phyloP scores from a whole-genome alignment of 208 protist species.

The Trypanosoma boissoni region DNA sequence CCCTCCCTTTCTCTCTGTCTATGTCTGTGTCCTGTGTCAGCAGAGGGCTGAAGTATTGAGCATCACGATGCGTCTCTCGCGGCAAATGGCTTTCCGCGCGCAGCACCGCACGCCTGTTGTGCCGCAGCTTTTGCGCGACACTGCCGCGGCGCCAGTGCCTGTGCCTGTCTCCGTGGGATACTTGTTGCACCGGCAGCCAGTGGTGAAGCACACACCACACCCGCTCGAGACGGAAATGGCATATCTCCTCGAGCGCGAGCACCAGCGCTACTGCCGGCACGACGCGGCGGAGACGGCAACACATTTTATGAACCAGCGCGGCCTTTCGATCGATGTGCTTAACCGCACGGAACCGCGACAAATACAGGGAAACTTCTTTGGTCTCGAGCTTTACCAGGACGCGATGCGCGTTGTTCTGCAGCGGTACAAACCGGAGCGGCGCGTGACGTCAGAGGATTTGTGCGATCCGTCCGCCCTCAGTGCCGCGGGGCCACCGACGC shows the following conservation, averaged over 20 bases:
- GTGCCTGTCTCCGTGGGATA: slow-evolving; percentile 57
- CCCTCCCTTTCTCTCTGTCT: not conserved
- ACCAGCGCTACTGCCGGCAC: slow-evolving; percentile 80
- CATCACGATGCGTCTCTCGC: slow-evolving; percentile 10
- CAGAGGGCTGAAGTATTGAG: not conserved
- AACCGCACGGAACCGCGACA: slow-evolving; percentile 61
- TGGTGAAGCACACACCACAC: slow-evolving; percentile 78
- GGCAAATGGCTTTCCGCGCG: slow-evolving; percentile 37
- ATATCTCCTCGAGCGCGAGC: slow-evolving; percentile 75
- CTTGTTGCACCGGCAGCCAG: slow-evolving; percentile 61
- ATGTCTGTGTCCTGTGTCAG: slow-evolving; percentile 1
- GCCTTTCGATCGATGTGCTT: slow-evolving; percentile 65
- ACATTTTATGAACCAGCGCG: slow-evolving; percentile 62
- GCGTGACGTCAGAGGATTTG: slow-evolving; percentile 49
- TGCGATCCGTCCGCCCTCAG: slow-evolving; percentile 31
- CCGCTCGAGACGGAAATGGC: slow-evolving; percentile 71
- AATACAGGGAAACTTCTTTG: slow-evolving; percentile 77
- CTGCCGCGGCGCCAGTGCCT: not conserved
- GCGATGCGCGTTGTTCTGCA: slow-evolving; percentile 73
- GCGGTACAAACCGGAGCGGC: slow-evolving; percentile 63
- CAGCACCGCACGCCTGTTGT: slow-evolving; percentile 80
- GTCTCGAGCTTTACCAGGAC: slow-evolving; percentile 79
- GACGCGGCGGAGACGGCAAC: slow-evolving; percentile 61
- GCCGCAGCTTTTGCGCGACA: slow-evolving; percentile 53
- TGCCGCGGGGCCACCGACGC: slow-evolving; percentile 31